These are phyloP conservation scores for Cornus suecica DNA, from an alignment of 148 eudicot species.

Conservation along the genomic window DNA sequence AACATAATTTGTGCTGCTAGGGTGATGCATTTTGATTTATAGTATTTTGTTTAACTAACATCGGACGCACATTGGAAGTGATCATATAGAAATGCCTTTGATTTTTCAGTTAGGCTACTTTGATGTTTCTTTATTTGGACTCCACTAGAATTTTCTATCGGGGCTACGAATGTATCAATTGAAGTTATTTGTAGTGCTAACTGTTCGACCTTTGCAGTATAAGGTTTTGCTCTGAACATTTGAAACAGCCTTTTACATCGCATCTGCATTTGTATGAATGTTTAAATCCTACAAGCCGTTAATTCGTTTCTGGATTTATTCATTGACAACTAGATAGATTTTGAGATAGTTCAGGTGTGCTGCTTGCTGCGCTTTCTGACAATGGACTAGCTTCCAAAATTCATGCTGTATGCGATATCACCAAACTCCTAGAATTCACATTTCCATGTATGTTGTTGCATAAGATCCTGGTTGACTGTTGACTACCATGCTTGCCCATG, in stretches of 20 bases:
- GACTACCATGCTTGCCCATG: neutral
- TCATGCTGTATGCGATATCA: neutral
- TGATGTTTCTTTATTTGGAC: neutral
- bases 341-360: neutral
- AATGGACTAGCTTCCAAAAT: neutral
- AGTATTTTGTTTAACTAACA: neutral
- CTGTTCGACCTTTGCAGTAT: neutral
- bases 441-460: neutral
- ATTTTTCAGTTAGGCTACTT: neutral
- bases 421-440: neutral
- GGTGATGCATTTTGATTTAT: neutral
- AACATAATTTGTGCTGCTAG: neutral
- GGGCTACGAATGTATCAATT: neutral
- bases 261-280: neutral
- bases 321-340: neutral
- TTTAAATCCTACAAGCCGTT: neutral
- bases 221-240: neutral
- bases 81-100: neutral
- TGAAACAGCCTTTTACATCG: neutral
- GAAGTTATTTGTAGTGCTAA: neutral
- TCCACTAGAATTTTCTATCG: neutral
- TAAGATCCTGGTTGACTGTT: neutral
- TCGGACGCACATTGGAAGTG: neutral
- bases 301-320: neutral
- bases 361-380: neutral